phyloP scores from a whole-genome alignment of 179 eudicot species.

The Carnegiea gigantea region DNA sequence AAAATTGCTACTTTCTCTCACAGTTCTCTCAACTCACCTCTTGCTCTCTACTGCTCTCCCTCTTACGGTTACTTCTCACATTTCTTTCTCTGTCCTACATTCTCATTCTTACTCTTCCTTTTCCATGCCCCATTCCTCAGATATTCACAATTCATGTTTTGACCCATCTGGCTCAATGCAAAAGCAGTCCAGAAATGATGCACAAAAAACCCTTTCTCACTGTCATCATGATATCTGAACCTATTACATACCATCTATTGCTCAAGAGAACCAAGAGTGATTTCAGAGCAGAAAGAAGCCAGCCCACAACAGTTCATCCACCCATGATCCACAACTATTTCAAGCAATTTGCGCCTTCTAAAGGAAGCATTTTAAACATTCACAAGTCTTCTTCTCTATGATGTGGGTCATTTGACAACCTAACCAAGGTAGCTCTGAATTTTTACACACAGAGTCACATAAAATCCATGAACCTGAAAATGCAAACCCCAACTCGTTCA shows the following conservation, averaged over 20 bases:
- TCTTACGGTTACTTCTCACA: too few relatives aligned
- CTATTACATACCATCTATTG: neutral
- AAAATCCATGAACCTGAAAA: neutral
- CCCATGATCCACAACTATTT: neutral
- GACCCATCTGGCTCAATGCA: neutral
- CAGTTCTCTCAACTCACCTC: too few relatives aligned
- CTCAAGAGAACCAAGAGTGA: neutral
- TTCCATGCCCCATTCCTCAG: too few relatives aligned
- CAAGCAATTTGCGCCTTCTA: neutral
- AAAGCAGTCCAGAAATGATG: neutral
- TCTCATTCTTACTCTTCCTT: too few relatives aligned
- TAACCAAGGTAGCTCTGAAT: neutral
- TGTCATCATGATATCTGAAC: neutral
- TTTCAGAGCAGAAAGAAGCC: neutral
- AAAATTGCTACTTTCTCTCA: too few relatives aligned
- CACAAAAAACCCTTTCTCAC: neutral
- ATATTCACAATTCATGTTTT: too few relatives aligned
- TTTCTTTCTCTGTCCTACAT: too few relatives aligned
- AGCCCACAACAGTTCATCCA: neutral
- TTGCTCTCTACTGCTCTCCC: too few relatives aligned
- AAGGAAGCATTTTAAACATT: neutral
- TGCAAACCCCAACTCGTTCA: neutral
- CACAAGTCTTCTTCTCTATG: neutral
- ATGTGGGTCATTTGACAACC: neutral
- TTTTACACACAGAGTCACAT: neutral